phyloP scores from a whole-genome alignment of 495 filamentous ascomycete species.

The Penicillium steckii region DNA sequence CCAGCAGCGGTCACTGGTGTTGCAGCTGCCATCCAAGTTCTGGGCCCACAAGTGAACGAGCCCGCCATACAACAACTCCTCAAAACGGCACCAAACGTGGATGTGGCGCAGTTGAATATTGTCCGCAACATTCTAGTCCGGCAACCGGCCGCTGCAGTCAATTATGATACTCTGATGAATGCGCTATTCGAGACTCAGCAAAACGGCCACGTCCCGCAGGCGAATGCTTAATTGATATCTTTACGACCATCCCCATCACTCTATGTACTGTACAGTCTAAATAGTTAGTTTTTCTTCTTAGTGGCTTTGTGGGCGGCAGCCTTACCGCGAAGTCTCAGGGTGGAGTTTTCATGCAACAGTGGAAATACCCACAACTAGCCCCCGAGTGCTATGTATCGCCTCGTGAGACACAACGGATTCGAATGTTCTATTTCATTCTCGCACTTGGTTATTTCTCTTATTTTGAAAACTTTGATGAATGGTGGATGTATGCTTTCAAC shows the following conservation, averaged over 20 bases:
- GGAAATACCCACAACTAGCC: conserved; percentile 19
- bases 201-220: conserved; percentile 31
- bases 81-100: conserved; percentile 61
- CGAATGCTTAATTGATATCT: conserved; percentile 17
- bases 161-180: conserved; percentile 38
- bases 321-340: conserved; percentile 1
- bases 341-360: conserved; percentile 13
- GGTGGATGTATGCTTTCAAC: not conserved
- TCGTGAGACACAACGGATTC: conserved; percentile 11
- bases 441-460: not conserved
- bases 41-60: conserved; percentile 57
- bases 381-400: conserved; percentile 3
- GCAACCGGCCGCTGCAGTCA: conserved; percentile 44
- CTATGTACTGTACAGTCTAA: conserved; percentile 16
- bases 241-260: conserved; percentile 8
- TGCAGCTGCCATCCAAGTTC: conserved; percentile 44
- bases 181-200: conserved; percentile 38
- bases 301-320: conserved; percentile 5
- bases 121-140: conserved; percentile 57
- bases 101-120: conserved; percentile 60
- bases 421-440: conserved; percentile 2
- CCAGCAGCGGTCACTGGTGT: conserved; percentile 21
- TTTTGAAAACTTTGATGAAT: not conserved
- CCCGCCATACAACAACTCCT: conserved; percentile 68
- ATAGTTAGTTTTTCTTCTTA: conserved; percentile 8